A percentile compares a stretch with the other conserved stretches of the same genome.
Evolutionary conservation across 371 early-diverging fungal species (phyloP).

Genomic region (Rhizopus microsporus): DNA sequence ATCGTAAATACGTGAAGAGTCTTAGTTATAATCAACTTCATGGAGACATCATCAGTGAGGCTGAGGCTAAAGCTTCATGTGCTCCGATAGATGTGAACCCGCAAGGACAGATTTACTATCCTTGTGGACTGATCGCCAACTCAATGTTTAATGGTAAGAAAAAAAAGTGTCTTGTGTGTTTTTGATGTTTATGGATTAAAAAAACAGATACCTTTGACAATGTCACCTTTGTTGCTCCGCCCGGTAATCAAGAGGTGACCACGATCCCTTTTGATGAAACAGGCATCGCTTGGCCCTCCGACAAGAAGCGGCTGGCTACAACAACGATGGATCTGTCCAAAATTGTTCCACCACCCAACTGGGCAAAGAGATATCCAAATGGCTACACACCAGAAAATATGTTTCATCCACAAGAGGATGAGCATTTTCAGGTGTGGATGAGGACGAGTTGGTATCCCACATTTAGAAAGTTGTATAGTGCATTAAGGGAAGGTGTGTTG

Average conservation of each 20-base stretch:
- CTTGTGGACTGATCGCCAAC: slow-evolving; percentile 94
- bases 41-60: slow-evolving; percentile 55
- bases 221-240: slow-evolving; percentile 51
- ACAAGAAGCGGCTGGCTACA: slow-evolving; percentile 60
- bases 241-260: slow-evolving; percentile 25
- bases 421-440: slow-evolving; percentile 95
- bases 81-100: slow-evolving; percentile 39
- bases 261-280: slow-evolving; percentile 50
- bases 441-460: slow-evolving; percentile 87
- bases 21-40: slow-evolving; percentile 75
- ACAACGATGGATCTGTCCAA: slow-evolving; percentile 42
- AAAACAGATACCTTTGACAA: slow-evolving; percentile 47
- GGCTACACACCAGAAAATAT: slow-evolving; percentile 55
- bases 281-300: slow-evolving; percentile 86
- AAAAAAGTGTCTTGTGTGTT: slow-evolving; percentile 2
- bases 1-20: slow-evolving; percentile 88
- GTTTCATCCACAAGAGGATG: slow-evolving; percentile 66
- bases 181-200: background rate
- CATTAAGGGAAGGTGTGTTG: slow-evolving; percentile 49
- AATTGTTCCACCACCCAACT: slow-evolving; percentile 70
- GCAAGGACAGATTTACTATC: slow-evolving; percentile 68
- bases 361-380: slow-evolving; percentile 51
- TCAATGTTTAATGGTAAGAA: slow-evolving; percentile 84
- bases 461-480: slow-evolving; percentile 89
- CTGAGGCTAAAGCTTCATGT: slow-evolving; percentile 33